Percentiles rank a stretch among this genome's conserved stretches.
phyloP scores from a whole-genome alignment of 129 eudicot species.

The Flaveria robusta region DNA sequence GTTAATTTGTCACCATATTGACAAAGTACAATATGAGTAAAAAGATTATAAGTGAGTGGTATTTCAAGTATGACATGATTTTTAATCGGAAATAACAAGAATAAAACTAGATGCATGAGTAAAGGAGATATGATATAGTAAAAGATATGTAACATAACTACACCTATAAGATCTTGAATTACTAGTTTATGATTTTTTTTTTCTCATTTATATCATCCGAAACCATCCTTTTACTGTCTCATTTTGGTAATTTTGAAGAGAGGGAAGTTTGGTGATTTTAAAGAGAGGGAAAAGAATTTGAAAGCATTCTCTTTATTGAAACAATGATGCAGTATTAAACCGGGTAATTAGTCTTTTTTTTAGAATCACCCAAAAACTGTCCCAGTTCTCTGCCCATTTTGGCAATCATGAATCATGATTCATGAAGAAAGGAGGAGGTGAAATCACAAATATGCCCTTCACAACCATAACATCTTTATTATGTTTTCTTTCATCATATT shows the following conservation, averaged over 20 bases:
- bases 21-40: too few relatives aligned
- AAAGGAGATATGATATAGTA: too few relatives aligned
- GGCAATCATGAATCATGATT: neutral
- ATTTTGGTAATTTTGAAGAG: slow-evolving; percentile 15
- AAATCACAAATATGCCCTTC: slow-evolving; percentile 21
- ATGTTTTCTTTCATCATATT: neutral
- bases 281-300: slow-evolving; percentile 26
- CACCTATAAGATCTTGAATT: too few relatives aligned
- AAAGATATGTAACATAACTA: too few relatives aligned
- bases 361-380: neutral
- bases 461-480: neutral
- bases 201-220: neutral
- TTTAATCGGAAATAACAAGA: neutral
- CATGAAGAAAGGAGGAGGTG: neutral
- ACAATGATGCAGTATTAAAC: slow-evolving; percentile 15
- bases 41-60: too few relatives aligned
- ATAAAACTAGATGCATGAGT: neutral
- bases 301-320: slow-evolving; percentile 9
- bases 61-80: neutral
- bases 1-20: too few relatives aligned
- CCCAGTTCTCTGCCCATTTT: slow-evolving; percentile 19
- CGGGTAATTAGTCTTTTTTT: neutral
- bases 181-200: too few relatives aligned
- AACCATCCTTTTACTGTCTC: neutral
- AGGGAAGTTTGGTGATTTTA: slow-evolving; percentile 22